Conservation (phyloP, 2,329 filamentous ascomycete genomes). For the Bisporella sp. region DNA sequence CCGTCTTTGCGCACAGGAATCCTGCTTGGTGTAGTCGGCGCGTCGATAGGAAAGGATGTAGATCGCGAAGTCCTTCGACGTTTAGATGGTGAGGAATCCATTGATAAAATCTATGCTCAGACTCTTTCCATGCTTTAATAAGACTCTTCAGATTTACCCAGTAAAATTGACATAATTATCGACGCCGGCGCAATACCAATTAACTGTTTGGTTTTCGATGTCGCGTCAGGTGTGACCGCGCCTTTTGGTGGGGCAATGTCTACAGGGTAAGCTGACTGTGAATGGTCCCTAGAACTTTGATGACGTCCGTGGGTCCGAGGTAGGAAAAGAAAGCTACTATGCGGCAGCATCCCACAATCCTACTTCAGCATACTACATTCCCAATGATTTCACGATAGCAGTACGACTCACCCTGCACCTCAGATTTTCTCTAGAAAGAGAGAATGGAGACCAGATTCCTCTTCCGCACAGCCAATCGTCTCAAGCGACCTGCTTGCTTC, state of each 20-base stretch:
- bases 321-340: too few species aligned
- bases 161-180: too few species aligned
- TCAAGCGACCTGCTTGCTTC: constrained; percentile 9
- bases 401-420: too few species aligned
- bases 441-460: constrained; percentile 22
- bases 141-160: too few species aligned
- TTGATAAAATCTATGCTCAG: constrained; percentile 15
- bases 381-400: too few species aligned
- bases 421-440: background rate
- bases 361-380: too few species aligned
- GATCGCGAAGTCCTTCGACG: constrained; percentile 55
- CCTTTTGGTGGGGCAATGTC: background rate
- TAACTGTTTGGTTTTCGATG: background rate
- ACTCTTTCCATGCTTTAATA: too few species aligned
- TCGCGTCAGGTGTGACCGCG: background rate
- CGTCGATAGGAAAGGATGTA: constrained; percentile 35
- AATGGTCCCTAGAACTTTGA: too few species aligned
- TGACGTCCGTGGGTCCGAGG: too few species aligned
- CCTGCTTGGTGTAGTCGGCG: constrained; percentile 32
- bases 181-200: background rate
- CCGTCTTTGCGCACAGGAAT: constrained; percentile 20
- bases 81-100: constrained; percentile 56
- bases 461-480: constrained; percentile 15
- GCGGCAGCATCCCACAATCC: too few species aligned
- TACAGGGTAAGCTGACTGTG: too few species aligned